A percentile compares a stretch with the other conserved stretches of the same genome.
Evolutionary conservation across 257 asterid genomes (phyloP).

Genomic region (Coffea eugenioides): DNA sequence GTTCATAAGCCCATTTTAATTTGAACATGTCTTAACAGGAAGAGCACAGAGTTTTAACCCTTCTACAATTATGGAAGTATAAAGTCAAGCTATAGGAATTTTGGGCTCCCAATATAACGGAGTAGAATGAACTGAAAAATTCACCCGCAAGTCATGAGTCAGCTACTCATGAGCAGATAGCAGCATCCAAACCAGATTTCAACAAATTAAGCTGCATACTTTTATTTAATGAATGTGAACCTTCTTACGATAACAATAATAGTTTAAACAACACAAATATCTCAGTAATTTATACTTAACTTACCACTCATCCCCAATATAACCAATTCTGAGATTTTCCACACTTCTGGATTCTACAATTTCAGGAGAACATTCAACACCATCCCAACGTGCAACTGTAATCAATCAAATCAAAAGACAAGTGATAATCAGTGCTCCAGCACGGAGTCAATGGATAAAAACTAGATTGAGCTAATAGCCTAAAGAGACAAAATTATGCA

Average conservation of each 20-base stretch:
- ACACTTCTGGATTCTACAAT: conserved; percentile 28
- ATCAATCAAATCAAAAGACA: conserved; percentile 25
- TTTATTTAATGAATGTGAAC: background rate
- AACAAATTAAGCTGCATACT: background rate
- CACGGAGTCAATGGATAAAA: background rate
- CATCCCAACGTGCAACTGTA: conserved; percentile 89
- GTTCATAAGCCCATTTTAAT: background rate
- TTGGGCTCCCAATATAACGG: background rate
- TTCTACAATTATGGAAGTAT: background rate
- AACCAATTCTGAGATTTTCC: conserved; percentile 53
- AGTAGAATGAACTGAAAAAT: background rate
- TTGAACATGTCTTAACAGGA: background rate
- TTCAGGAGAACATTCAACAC: conserved; percentile 28
- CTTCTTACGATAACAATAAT: background rate
- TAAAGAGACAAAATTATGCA: background rate
- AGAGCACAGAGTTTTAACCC: background rate
- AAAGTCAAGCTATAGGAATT: background rate
- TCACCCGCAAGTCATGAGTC: background rate
- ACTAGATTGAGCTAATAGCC: background rate
- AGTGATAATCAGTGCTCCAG: background rate
- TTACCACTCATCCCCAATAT: conserved; percentile 88
- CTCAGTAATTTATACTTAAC: conserved; percentile 16
- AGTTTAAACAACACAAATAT: background rate
- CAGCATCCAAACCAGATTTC: background rate
- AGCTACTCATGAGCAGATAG: background rate